Evolutionary conservation across 805 yeast species (phyloP), one percentile per base, ranked within the genome.

Genomic region (Wickerhamomyces canadensis): DNA sequence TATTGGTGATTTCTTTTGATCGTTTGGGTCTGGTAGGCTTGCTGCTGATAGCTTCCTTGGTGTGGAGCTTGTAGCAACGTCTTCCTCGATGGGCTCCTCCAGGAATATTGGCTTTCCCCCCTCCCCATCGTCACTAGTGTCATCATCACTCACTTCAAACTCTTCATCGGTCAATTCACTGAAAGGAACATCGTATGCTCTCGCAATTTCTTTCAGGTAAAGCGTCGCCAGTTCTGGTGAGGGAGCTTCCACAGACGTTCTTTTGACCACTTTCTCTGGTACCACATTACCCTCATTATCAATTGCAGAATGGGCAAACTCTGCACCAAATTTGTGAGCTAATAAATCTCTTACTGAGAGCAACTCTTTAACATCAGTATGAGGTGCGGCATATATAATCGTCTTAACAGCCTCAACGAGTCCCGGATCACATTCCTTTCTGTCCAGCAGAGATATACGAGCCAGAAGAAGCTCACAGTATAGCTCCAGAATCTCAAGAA

Each of bases 401-500:
- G 86, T 71, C 47, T 74, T 72, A 4, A 83, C 81, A 0, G 95
- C 91, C 56, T 86, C 96, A 36, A 74, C 51, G 5, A 54, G 31
- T 2, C 57, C 57, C 10, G 50, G 42, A 22, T 52, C 59, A 27
- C 59, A 54, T 15, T 50, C 55, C 19, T 49, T 51, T 27, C 43
- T 37, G 18, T 72, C 72, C 19, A 87, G 54, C 17, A 85, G 64
- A 13, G 79, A 71, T 11, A 83, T 72, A 40, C 96, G 67, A 0
- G 96, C 95, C 33, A 83, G 68, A 16, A 85, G 57, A 4, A 87
- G 64, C 58, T 88, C 96, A 52, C 95, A 81, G 55, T 85, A 85
- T 15, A 88, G 63, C 58, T 88, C 96, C 33, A 87, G 59, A 32
- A 76, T 74, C 57, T 88, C 96, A 36, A 87, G 62, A 18, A 87